phyloP scores from a whole-genome alignment of 108 stramenopile genomes.

The Skeletonema menzelii region DNA sequence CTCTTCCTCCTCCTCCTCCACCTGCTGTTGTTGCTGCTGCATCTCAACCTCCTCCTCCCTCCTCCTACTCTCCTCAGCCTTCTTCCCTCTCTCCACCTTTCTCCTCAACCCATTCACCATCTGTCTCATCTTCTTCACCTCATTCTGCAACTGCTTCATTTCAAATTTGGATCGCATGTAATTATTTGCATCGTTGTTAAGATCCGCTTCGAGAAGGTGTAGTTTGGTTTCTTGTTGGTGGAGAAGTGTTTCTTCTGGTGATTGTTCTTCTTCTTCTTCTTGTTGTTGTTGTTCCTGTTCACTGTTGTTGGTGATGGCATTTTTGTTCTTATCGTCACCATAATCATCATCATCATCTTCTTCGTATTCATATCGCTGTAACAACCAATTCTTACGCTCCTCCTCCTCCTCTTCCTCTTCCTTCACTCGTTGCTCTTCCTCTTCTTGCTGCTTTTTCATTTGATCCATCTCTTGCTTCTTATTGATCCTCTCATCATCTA shows the following conservation, averaged over 20 bases:
- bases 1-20: background rate
- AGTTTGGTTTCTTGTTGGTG: constrained; percentile 40
- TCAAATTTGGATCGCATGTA: constrained; percentile 80
- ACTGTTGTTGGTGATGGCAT: constrained; percentile 2
- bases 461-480: background rate
- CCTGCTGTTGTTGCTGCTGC: constrained; percentile 18
- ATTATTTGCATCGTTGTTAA: constrained; percentile 70
- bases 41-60: background rate
- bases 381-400: constrained; percentile 44
- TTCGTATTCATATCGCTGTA: constrained; percentile 58
- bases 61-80: constrained; percentile 10
- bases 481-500: background rate
- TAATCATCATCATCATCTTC: constrained; percentile 40
- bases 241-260: constrained; percentile 23
- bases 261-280: background rate
- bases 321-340: constrained; percentile 5
- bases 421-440: background rate
- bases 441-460: background rate
- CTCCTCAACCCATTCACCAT: constrained; percentile 33
- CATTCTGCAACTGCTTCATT: constrained; percentile 54
- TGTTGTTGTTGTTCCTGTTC: background rate
- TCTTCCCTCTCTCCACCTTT: constrained; percentile 49
- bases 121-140: constrained; percentile 52
- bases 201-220: constrained; percentile 46
- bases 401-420: background rate